These are phyloP conservation scores for Populus alba DNA, from an alignment of 345 rosid genomes.

Conservation along the genomic window DNA sequence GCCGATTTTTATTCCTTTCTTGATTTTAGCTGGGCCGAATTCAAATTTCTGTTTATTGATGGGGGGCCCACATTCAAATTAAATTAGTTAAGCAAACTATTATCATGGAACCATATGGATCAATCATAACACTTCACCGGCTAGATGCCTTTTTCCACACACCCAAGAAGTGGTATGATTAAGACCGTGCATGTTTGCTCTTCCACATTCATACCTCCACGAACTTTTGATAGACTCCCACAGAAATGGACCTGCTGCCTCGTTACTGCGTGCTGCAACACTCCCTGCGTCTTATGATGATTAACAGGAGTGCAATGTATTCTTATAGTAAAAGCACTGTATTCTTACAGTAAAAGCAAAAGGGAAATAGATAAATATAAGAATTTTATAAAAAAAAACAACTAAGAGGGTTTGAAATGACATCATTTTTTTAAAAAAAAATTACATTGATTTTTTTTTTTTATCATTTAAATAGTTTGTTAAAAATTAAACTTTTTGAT, in stretches of 20 bases:
- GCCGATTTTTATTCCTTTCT: background rate
- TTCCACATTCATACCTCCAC: background rate
- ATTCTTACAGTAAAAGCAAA: no score
- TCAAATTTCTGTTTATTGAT: background rate
- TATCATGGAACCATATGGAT: conserved; percentile 7
- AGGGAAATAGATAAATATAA: no score
- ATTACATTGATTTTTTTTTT: no score
- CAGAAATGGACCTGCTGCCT: background rate
- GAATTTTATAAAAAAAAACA: no score
- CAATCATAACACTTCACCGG: conserved; percentile 19
- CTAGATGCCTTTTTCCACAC: background rate
- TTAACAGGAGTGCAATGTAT: background rate
- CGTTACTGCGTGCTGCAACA: background rate
- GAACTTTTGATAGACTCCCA: background rate
- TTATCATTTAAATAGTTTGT: no score
- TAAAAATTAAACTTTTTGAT: no score
- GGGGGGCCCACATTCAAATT: background rate
- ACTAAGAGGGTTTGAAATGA: no score
- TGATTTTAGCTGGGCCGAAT: background rate
- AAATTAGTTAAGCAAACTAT: background rate
- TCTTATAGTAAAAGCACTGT: background rate
- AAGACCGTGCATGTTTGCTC: background rate
- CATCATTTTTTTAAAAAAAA: no score
- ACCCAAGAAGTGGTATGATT: conserved; percentile 21
- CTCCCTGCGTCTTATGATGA: background rate